These are phyloP conservation scores for Cytospora piceae DNA, from an alignment of 2,329 filamentous ascomycete species.

Conservation along the genomic window DNA sequence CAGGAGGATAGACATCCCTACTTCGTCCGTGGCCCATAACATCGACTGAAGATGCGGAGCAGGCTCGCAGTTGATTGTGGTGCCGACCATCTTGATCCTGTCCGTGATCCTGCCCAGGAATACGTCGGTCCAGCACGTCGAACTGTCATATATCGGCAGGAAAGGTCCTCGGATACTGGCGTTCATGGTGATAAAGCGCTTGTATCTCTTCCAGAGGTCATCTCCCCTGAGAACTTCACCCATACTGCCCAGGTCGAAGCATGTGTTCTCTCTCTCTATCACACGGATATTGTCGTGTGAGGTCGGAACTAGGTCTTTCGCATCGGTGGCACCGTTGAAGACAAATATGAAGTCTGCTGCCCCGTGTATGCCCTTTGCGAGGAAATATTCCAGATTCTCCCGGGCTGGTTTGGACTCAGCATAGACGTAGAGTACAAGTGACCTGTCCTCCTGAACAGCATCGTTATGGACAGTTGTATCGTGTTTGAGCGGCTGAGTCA, in stretches of 20 bases:
- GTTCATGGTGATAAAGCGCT: slow-evolving; percentile 39
- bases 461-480: neutral
- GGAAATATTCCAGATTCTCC: slow-evolving; percentile 39
- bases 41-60: slow-evolving; percentile 39
- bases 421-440: slow-evolving; percentile 39
- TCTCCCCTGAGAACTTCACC: slow-evolving; percentile 38
- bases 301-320: slow-evolving; percentile 29
- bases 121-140: slow-evolving; percentile 39
- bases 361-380: slow-evolving; percentile 39
- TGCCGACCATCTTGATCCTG: slow-evolving; percentile 41
- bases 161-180: slow-evolving; percentile 40
- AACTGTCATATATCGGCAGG: slow-evolving; percentile 37
- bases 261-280: slow-evolving; percentile 35
- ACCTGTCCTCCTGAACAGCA: neutral
- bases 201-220: slow-evolving; percentile 39
- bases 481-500: neutral
- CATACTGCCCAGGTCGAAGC: slow-evolving; percentile 38
- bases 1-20: slow-evolving; percentile 39
- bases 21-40: slow-evolving; percentile 40
- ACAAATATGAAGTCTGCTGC: slow-evolving; percentile 42
- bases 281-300: slow-evolving; percentile 35
- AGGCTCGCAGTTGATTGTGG: slow-evolving; percentile 39
- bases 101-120: slow-evolving; percentile 37
- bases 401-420: slow-evolving; percentile 36
- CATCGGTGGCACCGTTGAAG: slow-evolving; percentile 38